Percentiles rank a stretch among this genome's conserved stretches.
Evolutionary conservation across 2,329 filamentous ascomycete species (phyloP).

Genomic region (Colletotrichum gigasporum): DNA sequence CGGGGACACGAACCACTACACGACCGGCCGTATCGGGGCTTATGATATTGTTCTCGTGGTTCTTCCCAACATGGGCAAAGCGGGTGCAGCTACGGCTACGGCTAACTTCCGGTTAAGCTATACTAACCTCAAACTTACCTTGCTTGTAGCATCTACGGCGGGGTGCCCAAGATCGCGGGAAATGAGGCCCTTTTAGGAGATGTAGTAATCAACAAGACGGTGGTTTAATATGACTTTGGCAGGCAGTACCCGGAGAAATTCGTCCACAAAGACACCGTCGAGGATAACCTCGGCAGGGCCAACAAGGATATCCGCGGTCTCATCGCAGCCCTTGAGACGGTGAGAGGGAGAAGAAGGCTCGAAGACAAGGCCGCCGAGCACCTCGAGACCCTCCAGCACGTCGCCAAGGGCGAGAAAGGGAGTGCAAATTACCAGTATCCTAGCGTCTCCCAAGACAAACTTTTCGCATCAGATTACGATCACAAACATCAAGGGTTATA

Average conservation of each 20-base stretch:
- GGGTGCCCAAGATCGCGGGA: slow-evolving; percentile 42
- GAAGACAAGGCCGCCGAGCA: too few species aligned
- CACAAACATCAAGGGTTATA: too few species aligned
- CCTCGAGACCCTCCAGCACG: too few species aligned
- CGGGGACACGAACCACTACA: slow-evolving; percentile 41
- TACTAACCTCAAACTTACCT: slow-evolving; percentile 40
- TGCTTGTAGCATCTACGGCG: slow-evolving; percentile 53
- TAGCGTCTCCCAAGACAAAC: too few species aligned
- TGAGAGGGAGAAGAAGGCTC: too few species aligned
- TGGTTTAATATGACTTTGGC: slow-evolving; percentile 41
- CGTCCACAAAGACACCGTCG: slow-evolving; percentile 35
- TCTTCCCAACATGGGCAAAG: slow-evolving; percentile 40
- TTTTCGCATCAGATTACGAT: too few species aligned
- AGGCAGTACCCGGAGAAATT: slow-evolving; percentile 39
- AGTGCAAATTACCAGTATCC: too few species aligned
- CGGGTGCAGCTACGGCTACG: slow-evolving; percentile 36
- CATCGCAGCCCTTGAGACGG: too few species aligned
- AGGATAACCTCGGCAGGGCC: slow-evolving; percentile 39
- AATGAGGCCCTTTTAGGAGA: slow-evolving; percentile 43
- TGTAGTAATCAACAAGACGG: slow-evolving; percentile 42
- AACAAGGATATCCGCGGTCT: slow-evolving; percentile 40
- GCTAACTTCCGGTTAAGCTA: slow-evolving; percentile 45
- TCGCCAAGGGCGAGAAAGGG: too few species aligned
- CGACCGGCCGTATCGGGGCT: slow-evolving; percentile 40
- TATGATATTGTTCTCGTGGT: slow-evolving; percentile 41